A percentile compares a stretch with the other conserved stretches of the same genome.
Evolutionary conservation across 2,329 filamentous ascomycete species (phyloP).

Genomic region (Pseudopyricularia cyperi): DNA sequence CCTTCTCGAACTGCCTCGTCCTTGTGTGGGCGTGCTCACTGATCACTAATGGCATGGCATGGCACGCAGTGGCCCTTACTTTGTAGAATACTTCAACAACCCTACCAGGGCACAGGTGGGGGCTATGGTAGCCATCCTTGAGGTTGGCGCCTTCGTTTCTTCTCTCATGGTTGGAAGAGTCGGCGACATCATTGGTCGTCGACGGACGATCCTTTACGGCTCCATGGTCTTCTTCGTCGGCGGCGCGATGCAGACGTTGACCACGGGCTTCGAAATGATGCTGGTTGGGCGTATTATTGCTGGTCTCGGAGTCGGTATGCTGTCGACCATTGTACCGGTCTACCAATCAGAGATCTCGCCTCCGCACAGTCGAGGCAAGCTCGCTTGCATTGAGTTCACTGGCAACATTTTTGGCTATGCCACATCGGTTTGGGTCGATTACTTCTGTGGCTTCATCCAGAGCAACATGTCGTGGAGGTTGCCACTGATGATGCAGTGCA

Average conservation of each 20-base stretch:
- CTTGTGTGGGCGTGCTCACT: background rate
- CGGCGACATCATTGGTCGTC: conserved; percentile 81
- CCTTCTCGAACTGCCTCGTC: background rate
- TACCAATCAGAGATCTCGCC: conserved; percentile 95
- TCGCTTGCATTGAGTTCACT: conserved; percentile 96
- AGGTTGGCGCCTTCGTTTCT: conserved; percentile 83
- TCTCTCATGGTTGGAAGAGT: conserved; percentile 77
- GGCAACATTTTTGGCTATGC: conserved; percentile 95
- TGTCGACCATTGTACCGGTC: conserved; percentile 85
- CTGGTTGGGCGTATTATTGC: conserved; percentile 69
- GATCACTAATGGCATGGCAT: background rate
- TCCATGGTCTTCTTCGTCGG: conserved; percentile 79
- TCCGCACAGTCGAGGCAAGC: conserved; percentile 86
- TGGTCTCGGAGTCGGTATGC: conserved; percentile 73
- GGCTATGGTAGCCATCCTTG: conserved; percentile 95
- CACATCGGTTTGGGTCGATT: conserved; percentile 96
- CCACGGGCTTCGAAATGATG: conserved; percentile 84
- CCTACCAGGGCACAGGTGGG: conserved; percentile 79
- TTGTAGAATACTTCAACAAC: conserved; percentile 85
- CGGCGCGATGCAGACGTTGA: conserved; percentile 71
- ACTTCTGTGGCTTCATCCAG: conserved; percentile 85
- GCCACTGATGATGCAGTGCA: conserved; percentile 80
- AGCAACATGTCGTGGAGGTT: conserved; percentile 81
- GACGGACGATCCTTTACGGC: conserved; percentile 84
- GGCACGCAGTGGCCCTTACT: conserved; percentile 68